Evolutionary conservation across 2,329 filamentous ascomycete species (phyloP).

Genomic region (Sporothrix luriei): DNA sequence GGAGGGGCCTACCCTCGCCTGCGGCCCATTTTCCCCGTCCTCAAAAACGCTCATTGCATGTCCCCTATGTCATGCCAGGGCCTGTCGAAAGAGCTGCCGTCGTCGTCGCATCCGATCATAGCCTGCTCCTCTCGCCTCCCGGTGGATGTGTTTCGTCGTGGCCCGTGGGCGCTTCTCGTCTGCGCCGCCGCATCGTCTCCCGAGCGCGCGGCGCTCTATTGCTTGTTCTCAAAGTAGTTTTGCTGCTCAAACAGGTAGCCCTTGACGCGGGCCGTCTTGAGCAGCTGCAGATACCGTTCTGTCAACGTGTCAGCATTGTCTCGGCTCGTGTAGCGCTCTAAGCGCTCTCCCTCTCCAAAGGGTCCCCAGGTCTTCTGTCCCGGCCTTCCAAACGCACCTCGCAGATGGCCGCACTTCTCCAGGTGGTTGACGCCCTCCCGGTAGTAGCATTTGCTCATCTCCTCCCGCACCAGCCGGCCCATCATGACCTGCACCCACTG

Average conservation of each 20-base stretch:
- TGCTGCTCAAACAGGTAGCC: constrained; percentile 79
- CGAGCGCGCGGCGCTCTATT: constrained; percentile 33
- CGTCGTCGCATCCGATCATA: constrained; percentile 1
- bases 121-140: background rate
- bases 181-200: background rate
- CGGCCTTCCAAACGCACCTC: constrained; percentile 64
- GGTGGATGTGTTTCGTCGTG: background rate
- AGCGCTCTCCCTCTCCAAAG: too few relatives aligned
- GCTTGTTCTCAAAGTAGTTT: constrained; percentile 67
- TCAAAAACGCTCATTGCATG: background rate
- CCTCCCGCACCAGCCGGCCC: constrained; percentile 77
- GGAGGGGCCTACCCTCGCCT: background rate
- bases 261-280: constrained; percentile 75
- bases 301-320: constrained; percentile 30
- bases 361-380: background rate
- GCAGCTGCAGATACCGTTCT: constrained; percentile 79
- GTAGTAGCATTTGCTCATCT: constrained; percentile 84
- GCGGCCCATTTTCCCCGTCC: constrained; percentile 12
- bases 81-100: background rate
- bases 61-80: background rate
- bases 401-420: constrained; percentile 79
- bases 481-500: constrained; percentile 92
- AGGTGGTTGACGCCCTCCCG: constrained; percentile 83
- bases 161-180: background rate
- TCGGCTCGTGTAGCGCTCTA: background rate